Evolutionary conservation across 345 rosid genomes (phyloP), one percentile per base, ranked within the genome.

Genomic region (Rhizophora mangle): DNA sequence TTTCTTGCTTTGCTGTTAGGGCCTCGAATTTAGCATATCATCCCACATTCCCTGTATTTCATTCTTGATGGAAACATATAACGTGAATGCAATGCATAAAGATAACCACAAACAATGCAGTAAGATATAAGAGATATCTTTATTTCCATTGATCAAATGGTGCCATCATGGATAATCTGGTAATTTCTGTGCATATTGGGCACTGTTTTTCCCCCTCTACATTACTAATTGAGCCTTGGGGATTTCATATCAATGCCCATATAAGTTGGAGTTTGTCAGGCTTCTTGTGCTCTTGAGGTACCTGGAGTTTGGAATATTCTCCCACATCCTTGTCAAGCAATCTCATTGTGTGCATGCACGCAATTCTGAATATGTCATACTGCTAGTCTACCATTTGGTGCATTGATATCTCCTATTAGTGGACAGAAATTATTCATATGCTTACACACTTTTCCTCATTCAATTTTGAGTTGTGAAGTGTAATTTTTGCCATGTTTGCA

Each of bases 281-380:
- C 71, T 82, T 78, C 69, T 66, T 83, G 83, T 76, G 65, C 51
- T 72, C 13, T 54, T 51, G 7, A 63, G 53, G 68, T 67, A 77
- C 71, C 64, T 68, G 82, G 83, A 72, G 83, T 82, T 82, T 80
- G 80, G 81, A 80, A 83, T 82, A 76, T 62, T 16, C 79, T 76
- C 74, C 74, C 22, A 81, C 74, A 66, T 83, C 11, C 59, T 30
- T 29, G 20, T 19, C 46, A 3, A 34, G 15, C 4, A 11, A 53
- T 29, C 18, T 21, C 15, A 1, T 6, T 3, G 47, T 27, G 13
- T 34, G 20, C 16, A 7, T 34, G 13, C n/a, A 15, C 24, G 47
- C 47, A 10, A 9, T 39, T 39, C 16, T 3, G 4, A 39, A 22
- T 22, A 9, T 55, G 27, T 26, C 27, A 13, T 9, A 1, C 47